Evolutionary conservation across 73 alveolate genomes (phyloP).

Genomic region (Vitrella brassicaformis): DNA sequence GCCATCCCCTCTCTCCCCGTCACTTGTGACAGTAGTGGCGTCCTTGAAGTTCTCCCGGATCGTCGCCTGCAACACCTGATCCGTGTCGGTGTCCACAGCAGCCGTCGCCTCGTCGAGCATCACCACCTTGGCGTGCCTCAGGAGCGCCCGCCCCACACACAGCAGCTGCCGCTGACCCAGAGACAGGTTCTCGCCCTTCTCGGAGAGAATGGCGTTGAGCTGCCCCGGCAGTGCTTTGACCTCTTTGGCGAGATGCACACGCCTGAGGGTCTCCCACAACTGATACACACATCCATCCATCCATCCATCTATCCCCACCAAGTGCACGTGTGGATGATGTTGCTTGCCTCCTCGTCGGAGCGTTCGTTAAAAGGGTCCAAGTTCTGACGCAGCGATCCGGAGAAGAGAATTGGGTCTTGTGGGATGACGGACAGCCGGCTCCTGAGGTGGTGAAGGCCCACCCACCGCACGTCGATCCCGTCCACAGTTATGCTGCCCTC

Average conservation of each 20-base stretch:
- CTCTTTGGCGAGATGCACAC: constrained; percentile 33
- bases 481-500: constrained; percentile 29
- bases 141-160: constrained; percentile 65
- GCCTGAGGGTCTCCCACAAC: constrained; percentile 33
- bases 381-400: constrained; percentile 44
- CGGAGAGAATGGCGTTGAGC: no score
- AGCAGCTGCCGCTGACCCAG: constrained; percentile 66
- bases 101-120: constrained; percentile 87
- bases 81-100: constrained; percentile 66
- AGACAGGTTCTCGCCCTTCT: constrained; percentile 56
- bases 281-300: constrained; percentile 24
- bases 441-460: constrained; percentile 42
- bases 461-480: constrained; percentile 18
- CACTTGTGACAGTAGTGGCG: constrained; percentile 62
- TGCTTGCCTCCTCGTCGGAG: neutral
- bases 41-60: constrained; percentile 37
- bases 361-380: constrained; percentile 9
- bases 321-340: no score
- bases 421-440: constrained; percentile 43
- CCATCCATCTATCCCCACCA: no score
- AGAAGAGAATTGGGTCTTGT: constrained; percentile 45
- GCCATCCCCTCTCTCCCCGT: no score
- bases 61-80: constrained; percentile 52
- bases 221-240: no score
- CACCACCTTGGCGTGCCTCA: constrained; percentile 48